A percentile compares a stretch with the other conserved stretches of the same genome.
Conservation (phyloP, 2,329 filamentous ascomycete genomes). For the Ophiocordyceps sinensis region DNA sequence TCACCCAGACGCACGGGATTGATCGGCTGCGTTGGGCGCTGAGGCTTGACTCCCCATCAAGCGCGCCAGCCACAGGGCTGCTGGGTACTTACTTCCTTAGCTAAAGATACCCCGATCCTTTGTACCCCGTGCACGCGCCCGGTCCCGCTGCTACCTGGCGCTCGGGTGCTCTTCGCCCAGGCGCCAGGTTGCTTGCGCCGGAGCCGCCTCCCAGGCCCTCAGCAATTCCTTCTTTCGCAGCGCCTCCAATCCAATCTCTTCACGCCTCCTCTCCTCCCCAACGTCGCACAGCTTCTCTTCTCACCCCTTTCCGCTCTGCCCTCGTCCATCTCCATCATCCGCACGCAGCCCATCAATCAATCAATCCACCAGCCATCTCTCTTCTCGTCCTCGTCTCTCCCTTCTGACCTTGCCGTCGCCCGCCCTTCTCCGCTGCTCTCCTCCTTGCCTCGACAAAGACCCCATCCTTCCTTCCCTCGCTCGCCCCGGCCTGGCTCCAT, state of each 20-base stretch:
- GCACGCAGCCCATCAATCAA: not conserved
- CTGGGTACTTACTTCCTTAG: too few species aligned
- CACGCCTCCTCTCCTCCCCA: not conserved
- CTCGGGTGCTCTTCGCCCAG: too few species aligned
- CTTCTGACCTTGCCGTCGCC: not conserved
- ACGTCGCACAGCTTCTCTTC: not conserved
- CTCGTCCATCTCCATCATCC: not conserved
- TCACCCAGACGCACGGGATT: too few species aligned
- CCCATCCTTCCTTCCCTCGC: not conserved
- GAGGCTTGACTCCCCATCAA: too few species aligned
- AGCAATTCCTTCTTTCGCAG: not conserved
- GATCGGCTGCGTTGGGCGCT: too few species aligned
- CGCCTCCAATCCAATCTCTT: not conserved
- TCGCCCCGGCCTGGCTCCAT: not conserved
- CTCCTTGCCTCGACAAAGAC: not conserved
- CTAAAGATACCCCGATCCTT: too few species aligned
- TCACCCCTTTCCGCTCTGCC: not conserved
- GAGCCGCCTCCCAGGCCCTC: not conserved
- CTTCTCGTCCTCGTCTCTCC: not conserved
- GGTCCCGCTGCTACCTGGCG: too few species aligned
- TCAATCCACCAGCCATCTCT: not conserved
- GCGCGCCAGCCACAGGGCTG: too few species aligned
- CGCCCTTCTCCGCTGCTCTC: not conserved
- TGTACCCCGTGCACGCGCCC: too few species aligned
- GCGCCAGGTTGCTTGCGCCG: too few species aligned